phyloP scores from a whole-genome alignment of 164 flowering plant species.

The Aristolochia fimbriata region DNA sequence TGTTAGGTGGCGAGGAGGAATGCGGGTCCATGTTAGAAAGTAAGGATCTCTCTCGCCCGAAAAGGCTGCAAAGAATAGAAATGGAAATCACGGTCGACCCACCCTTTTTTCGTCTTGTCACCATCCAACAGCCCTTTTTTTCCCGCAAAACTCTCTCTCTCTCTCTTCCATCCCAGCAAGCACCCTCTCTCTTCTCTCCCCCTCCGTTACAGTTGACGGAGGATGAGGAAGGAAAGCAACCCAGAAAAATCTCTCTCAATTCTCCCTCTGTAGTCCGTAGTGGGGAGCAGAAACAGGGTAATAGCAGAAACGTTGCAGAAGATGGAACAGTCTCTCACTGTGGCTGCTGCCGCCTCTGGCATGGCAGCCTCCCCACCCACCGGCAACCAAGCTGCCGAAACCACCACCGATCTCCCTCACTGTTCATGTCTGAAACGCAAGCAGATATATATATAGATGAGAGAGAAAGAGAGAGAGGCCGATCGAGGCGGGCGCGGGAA shows the following conservation, averaged over 20 bases:
- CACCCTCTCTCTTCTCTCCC: not conserved
- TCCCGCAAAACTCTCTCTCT: slow-evolving; percentile 13
- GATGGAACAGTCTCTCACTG: no score
- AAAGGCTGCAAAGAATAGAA: slow-evolving; percentile 24
- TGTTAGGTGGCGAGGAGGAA: slow-evolving; percentile 3
- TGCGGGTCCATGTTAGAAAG: slow-evolving; percentile 7
- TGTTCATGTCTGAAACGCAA: not conserved
- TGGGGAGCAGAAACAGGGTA: not conserved
- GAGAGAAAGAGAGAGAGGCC: no score
- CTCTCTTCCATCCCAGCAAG: not conserved
- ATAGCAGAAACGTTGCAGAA: not conserved
- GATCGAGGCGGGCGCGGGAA: no score
- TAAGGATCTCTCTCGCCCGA: not conserved
- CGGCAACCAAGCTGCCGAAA: not conserved
- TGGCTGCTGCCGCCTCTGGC: no score
- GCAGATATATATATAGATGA: no score
- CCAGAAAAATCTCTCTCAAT: not conserved
- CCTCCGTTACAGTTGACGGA: not conserved
- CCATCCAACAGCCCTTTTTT: slow-evolving; percentile 14
- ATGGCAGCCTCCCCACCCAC: no score
- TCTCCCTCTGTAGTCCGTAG: not conserved
- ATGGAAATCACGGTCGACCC: slow-evolving; percentile 18
- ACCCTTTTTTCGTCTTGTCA: slow-evolving; percentile 23
- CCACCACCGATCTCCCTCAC: no score
- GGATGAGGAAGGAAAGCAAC: not conserved